Percentiles rank a stretch among this genome's conserved stretches.
These are phyloP conservation scores for Veloboletus limbatus DNA, from an alignment of 1,284 basidiomycete genomes.

Conservation along the genomic window DNA sequence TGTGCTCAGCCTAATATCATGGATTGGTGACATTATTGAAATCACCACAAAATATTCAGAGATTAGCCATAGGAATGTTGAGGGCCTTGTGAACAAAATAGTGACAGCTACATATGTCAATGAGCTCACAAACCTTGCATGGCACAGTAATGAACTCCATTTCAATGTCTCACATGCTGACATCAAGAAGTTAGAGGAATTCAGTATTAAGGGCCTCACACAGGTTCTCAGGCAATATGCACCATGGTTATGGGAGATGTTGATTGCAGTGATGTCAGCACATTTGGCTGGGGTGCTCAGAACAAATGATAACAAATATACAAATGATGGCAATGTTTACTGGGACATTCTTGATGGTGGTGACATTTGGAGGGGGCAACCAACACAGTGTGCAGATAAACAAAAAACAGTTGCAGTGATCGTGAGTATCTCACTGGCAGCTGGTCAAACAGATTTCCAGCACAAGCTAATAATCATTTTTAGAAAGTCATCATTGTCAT, in stretches of 20 bases:
- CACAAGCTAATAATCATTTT: background rate
- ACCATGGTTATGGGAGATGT: background rate
- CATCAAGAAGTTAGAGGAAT: background rate
- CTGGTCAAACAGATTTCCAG: background rate
- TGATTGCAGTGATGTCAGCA: background rate
- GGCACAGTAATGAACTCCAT: background rate
- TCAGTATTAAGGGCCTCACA: background rate
- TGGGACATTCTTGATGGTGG: background rate
- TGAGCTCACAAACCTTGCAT: background rate
- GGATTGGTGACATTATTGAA: background rate
- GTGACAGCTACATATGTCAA: background rate
- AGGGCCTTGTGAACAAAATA: background rate
- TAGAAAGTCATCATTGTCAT: conserved; percentile 4
- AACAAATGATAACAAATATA: background rate
- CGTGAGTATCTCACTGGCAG: background rate
- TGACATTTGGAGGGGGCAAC: background rate
- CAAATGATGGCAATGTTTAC: background rate
- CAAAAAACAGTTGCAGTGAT: background rate
- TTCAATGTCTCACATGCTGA: background rate
- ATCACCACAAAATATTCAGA: background rate
- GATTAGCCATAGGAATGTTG: background rate
- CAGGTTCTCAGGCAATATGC: background rate
- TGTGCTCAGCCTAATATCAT: background rate
- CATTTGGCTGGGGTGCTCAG: background rate
- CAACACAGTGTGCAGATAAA: background rate